These are phyloP conservation scores for Clitopilus passeckerianus DNA, from an alignment of 768 basidiomycete genomes.

Conservation along the genomic window DNA sequence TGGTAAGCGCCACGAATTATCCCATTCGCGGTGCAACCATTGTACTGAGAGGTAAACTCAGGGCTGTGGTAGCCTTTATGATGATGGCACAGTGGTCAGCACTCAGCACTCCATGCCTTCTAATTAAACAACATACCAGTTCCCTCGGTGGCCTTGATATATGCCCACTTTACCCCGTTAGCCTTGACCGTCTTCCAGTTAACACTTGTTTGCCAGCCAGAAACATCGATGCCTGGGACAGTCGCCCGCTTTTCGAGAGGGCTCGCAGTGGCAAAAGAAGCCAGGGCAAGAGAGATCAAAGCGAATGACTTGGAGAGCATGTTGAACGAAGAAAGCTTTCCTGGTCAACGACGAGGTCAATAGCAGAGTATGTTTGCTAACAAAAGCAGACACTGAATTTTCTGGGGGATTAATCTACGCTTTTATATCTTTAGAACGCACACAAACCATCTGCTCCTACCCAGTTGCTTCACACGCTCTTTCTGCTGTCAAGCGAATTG, in stretches of 20 bases:
- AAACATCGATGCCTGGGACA: not conserved
- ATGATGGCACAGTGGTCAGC: not conserved
- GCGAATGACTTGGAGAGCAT: too few species aligned
- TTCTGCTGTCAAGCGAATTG: not conserved
- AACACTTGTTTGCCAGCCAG: slow-evolving; percentile 32
- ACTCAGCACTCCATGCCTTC: not conserved
- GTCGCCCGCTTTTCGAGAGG: slow-evolving; percentile 16
- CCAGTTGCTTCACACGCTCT: not conserved
- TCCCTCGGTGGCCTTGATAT: slow-evolving; percentile 63
- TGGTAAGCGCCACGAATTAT: slow-evolving; percentile 47
- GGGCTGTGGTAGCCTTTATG: slow-evolving; percentile 33
- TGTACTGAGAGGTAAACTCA: slow-evolving; percentile 45
- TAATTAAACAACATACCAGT: slow-evolving; percentile 11
- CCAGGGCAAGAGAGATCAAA: slow-evolving; percentile 9
- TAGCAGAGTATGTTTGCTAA: too few species aligned
- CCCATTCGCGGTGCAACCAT: slow-evolving; percentile 47
- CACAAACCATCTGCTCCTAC: not conserved
- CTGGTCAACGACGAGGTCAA: too few species aligned
- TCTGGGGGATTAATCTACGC: too few species aligned
- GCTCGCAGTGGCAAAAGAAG: slow-evolving; percentile 4
- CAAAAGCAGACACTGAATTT: too few species aligned
- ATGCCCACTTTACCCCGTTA: slow-evolving; percentile 51
- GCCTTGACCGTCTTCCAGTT: slow-evolving; percentile 48
- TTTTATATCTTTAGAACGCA: too few species aligned
- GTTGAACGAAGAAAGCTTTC: too few species aligned